These are phyloP conservation scores for Pythium insidiosum DNA, from an alignment of 352 stramenopile species.

Conservation along the genomic window DNA sequence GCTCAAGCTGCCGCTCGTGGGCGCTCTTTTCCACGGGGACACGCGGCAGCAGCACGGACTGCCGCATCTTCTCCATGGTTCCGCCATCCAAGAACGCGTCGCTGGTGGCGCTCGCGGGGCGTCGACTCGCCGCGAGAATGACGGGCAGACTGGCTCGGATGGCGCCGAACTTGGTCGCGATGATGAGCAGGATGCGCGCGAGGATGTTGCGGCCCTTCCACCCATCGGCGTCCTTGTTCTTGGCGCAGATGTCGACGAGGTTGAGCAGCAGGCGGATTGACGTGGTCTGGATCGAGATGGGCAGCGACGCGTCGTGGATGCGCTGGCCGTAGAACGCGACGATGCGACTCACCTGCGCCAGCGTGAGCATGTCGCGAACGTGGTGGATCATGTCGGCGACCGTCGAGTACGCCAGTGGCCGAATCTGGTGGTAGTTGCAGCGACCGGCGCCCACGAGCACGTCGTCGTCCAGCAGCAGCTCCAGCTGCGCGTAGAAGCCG, in stretches of 20 bases:
- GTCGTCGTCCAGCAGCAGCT: slow-evolving; percentile 94
- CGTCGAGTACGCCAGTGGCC: slow-evolving; percentile 94
- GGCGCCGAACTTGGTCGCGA: slow-evolving; percentile 93
- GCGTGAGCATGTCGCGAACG: slow-evolving; percentile 90
- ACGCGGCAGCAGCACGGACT: slow-evolving; percentile 69
- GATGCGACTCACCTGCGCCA: slow-evolving; percentile 93
- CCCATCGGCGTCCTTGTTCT: slow-evolving; percentile 89
- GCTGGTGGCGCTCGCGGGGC: slow-evolving; percentile 3
- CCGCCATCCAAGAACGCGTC: slow-evolving; percentile 79
- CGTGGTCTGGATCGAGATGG: slow-evolving; percentile 94
- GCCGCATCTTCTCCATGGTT: slow-evolving; percentile 85
- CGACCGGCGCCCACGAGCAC: slow-evolving; percentile 87
- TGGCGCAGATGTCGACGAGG: slow-evolving; percentile 95
- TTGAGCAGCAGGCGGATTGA: slow-evolving; percentile 95
- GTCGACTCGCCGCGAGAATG: slow-evolving; percentile 49
- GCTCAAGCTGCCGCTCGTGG: slow-evolving; percentile 74
- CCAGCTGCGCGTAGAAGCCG: slow-evolving; percentile 93
- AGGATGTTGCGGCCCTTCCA: slow-evolving; percentile 88
- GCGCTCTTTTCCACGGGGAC: slow-evolving; percentile 33
- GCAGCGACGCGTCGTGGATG: slow-evolving; percentile 90
- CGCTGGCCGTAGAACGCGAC: slow-evolving; percentile 91
- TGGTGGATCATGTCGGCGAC: slow-evolving; percentile 98
- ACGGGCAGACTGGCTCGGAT: slow-evolving; percentile 71
- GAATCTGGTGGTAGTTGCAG: slow-evolving; percentile 85
- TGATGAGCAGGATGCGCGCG: slow-evolving; percentile 87